Evolutionary conservation across 208 protist genomes (phyloP).

Genomic region (Leishmania gerbilli): DNA sequence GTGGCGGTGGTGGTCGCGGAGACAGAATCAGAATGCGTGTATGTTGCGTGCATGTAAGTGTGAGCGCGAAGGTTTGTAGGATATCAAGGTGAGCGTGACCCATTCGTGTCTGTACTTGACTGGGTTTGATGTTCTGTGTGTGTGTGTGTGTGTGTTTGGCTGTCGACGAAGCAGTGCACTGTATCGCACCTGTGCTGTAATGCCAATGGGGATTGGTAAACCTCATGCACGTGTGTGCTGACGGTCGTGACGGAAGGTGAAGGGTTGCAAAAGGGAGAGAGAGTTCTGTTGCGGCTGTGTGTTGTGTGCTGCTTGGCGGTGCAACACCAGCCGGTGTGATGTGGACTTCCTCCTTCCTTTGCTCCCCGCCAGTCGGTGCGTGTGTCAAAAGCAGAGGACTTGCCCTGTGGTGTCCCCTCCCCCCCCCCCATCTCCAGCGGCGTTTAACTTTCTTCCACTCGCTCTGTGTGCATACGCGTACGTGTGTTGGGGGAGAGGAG

Average conservation of each 20-base stretch:
- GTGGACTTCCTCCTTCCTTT: not conserved
- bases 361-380: not conserved
- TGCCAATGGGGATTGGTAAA: not conserved
- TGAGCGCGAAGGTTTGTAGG: not conserved
- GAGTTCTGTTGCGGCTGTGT: not conserved
- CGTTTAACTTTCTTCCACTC: not conserved
- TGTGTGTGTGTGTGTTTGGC: not conserved
- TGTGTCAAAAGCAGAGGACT: too few relatives aligned
- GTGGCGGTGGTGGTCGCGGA: not conserved
- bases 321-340: not conserved
- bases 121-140: not conserved
- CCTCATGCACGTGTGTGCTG: not conserved
- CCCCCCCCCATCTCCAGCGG: not conserved
- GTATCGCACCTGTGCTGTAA: not conserved
- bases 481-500: not conserved
- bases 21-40: not conserved
- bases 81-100: not conserved
- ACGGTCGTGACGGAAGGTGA: too few relatives aligned
- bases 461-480: not conserved
- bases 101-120: too few relatives aligned
- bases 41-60: slow-evolving; percentile 3
- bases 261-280: too few relatives aligned
- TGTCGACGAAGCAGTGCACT: not conserved
- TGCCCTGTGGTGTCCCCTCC: not conserved
- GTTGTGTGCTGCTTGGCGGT: not conserved